Evolutionary conservation across 2,329 filamentous ascomycete genomes (phyloP), one percentile per base, ranked within the genome.

Genomic region (Ophiostoma sp.): DNA sequence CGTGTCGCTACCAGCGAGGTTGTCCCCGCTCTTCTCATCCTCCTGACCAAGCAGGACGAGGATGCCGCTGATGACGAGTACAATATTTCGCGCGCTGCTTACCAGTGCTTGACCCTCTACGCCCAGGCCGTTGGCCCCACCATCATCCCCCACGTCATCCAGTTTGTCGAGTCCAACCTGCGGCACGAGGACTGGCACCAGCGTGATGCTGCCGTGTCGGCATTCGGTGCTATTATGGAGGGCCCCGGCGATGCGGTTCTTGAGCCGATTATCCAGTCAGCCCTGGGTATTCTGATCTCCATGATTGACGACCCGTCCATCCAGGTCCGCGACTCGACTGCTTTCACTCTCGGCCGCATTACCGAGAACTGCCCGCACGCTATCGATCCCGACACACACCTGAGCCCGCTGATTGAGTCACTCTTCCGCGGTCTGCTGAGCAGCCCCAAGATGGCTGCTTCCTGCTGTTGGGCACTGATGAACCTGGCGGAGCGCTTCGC

Each of bases 401-500:
- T 99, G 5, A 92, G 94, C 76, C 90, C 92, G 25, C 87, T 99
- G 75, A 95, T 99, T 79, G 89, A 90, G 73, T 93, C 95, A 55
- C 89, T 99, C 11, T 99, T 99, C 85, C 90, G 91, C 78, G 96
- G 95, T 69, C 88, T 99, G 74, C 90, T 93, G 74, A 95, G 93
- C 84, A 96, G 92, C 81, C 92, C 94, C 74, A 98, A 97, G 89
- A 99, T 99, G 91, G 96, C 95, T 42, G 91, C 94, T 72, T 99
- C 96, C 39, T 98, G 96, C 90, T 99, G 96, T 85, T 98, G 97
- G 96, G 95, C 96, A 42, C 85, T 99, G 77, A 98, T 99, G 93
- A 99, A 98, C 84, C 85, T 99, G 80, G 95, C 96, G 12, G 96
- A 99, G 81, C 92, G 95, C 75, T 99, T 98, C 81, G 93, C 94